Base-by-base conservation (phyloP, 768 basidiomycete genomes). In the Naganishia randhawae region DNA sequence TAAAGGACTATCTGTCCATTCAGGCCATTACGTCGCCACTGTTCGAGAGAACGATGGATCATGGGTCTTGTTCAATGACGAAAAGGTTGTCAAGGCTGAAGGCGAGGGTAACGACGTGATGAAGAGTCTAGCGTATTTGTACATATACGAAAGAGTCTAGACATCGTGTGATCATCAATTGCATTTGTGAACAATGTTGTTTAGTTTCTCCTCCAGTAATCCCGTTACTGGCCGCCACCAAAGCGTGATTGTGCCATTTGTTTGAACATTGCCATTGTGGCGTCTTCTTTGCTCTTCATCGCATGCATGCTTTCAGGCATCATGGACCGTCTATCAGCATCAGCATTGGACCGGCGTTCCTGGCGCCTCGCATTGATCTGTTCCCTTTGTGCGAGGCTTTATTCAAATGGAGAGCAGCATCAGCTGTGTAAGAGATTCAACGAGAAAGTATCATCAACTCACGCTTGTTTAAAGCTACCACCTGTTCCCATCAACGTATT, bases 191-290 rank as follows among this genome's bases (percentile, higher is more conserved):
- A 31, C 8, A 2, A 17, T 14, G 19, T 32, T 22, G 51, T 53
- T 53, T 53, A n/a, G n/a, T n/a, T n/a, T n/a, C n/a, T n/a, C n/a
- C n/a, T n/a, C n/a, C n/a, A n/a, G n/a, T n/a, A n/a, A n/a, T n/a
- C 10, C 7, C 32, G 27, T 45, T 48, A 64, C 41, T 64, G 48
- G 45, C 50, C 65, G 8, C 11, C 25, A 33, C 91, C 92, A 73
- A 90, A 95, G 66, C 89, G 83, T 74, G 89, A 84, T 77, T 89
- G 92, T n/a, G 92, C 93, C 76, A 95, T 81, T 72, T 88, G 86
- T 80, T 90, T 90, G 80, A 96, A 92, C 92, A 93, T 94, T 67
- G 91, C 91, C 91, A 97, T 97, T 0, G 92, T 96, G 19, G 87
- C 89, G 77, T 87, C 87, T 74, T 96, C 92, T 76, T 90, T 93